phyloP scores from a whole-genome alignment of 495 filamentous ascomycete genomes.

The Aspergillus asperescens region DNA sequence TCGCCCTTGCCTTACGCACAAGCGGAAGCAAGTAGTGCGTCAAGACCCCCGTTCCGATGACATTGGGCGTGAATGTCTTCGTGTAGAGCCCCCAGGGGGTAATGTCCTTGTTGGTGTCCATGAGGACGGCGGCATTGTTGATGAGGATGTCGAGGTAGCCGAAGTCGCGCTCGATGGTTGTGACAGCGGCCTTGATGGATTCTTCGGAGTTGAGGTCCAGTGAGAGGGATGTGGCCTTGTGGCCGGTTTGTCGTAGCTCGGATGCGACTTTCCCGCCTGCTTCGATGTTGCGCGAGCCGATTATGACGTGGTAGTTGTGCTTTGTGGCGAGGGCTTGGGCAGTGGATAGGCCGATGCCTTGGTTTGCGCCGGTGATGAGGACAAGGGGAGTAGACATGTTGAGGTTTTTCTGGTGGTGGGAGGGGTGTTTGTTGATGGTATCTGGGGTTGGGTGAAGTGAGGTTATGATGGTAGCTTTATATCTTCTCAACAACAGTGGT shows the following conservation, averaged over 20 bases:
- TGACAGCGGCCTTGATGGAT: not conserved
- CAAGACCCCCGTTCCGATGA: not conserved
- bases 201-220: not conserved
- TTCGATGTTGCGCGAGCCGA: not conserved
- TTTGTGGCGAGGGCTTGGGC: not conserved
- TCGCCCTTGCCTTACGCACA: not conserved
- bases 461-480: too few species aligned
- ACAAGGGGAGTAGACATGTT: not conserved
- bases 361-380: constrained; percentile 1
- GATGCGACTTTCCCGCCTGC: not conserved
- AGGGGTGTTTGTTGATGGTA: too few species aligned
- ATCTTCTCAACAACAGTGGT: too few species aligned
- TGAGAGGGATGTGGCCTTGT: not conserved
- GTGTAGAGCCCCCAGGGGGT: not conserved
- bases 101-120: not conserved
- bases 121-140: not conserved
- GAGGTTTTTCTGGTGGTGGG: too few species aligned
- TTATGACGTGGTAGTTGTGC: not conserved
- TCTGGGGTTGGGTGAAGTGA: too few species aligned
- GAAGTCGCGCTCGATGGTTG: not conserved
- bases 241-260: not conserved
- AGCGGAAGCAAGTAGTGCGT: not conserved
- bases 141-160: constrained; percentile 1
- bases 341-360: not conserved
- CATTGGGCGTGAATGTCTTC: not conserved